phyloP scores from a whole-genome alignment of 768 basidiomycete genomes.

The Suillus americanus region DNA sequence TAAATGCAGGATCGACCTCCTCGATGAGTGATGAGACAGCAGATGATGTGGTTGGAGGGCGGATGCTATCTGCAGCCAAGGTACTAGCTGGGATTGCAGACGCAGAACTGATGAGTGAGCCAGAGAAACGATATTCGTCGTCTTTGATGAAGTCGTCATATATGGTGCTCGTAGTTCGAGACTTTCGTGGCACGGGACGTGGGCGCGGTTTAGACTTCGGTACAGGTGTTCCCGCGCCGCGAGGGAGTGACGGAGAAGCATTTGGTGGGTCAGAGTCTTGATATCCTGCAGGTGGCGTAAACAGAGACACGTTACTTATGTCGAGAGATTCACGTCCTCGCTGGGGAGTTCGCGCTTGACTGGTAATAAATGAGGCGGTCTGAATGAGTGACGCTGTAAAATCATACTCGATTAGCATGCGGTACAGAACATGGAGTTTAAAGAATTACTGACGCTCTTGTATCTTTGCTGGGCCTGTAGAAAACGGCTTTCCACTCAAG shows the following conservation, averaged over 20 bases:
- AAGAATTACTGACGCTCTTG: not conserved
- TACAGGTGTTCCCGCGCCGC: not conserved
- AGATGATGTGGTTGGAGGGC: conserved; percentile 16
- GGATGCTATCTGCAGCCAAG: conserved; percentile 22
- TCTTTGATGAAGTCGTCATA: not conserved
- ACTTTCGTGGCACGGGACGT: conserved; percentile 20
- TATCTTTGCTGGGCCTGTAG: not conserved
- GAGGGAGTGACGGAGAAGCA: conserved; percentile 10
- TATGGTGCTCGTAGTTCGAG: conserved; percentile 1
- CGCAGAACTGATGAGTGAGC: conserved; percentile 23
- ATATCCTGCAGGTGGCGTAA: conserved; percentile 22
- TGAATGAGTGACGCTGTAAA: conserved; percentile 19
- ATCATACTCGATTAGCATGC: not conserved
- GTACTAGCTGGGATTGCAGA: conserved; percentile 11
- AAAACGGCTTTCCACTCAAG: not conserved
- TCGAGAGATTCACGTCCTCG: conserved; percentile 7
- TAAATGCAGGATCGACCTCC: conserved; percentile 27
- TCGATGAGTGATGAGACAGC: conserved; percentile 11
- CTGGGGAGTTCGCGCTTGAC: conserved; percentile 16
- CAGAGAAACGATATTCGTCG: conserved; percentile 10
- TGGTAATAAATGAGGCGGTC: conserved; percentile 17
- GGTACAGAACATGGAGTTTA: not conserved
- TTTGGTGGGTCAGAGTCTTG: conserved; percentile 11
- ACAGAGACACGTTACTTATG: conserved; percentile 20
- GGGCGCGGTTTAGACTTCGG: conserved; percentile 28